Evolutionary conservation across 2,329 filamentous ascomycete genomes (phyloP).

Genomic region (Neofusicoccum kwambonambiense): DNA sequence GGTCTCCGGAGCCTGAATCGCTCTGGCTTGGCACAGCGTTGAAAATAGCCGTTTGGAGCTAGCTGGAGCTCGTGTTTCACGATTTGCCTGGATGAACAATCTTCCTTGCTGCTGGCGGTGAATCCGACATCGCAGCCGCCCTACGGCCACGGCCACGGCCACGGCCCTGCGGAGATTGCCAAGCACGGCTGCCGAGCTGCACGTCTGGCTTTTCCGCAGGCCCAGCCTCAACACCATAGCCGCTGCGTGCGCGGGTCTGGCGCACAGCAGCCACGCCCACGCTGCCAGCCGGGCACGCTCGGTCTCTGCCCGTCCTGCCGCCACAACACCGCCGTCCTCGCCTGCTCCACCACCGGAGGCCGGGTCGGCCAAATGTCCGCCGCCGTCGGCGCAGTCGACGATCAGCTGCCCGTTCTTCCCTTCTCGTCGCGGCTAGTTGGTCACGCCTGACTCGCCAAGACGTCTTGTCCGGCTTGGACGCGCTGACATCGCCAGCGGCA

Average conservation of each 20-base stretch:
- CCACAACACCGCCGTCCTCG: neutral
- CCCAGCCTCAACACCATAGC: neutral
- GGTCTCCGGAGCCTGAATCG: neutral
- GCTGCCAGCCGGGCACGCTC: neutral
- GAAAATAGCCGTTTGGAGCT: slow-evolving; percentile 1
- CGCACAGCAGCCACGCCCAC: neutral
- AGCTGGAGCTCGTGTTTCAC: neutral
- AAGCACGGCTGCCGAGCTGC: neutral
- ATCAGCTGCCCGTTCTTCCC: neutral
- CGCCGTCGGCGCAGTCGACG: neutral
- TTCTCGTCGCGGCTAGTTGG: neutral
- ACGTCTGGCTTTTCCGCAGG: neutral
- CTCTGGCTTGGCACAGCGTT: neutral
- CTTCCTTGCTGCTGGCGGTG: neutral
- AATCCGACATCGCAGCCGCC: slow-evolving; percentile 7
- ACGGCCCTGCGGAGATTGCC: neutral
- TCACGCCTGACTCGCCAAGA: slow-evolving; percentile 7
- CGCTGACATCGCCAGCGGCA: neutral
- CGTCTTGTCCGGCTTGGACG: neutral
- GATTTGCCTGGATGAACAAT: neutral
- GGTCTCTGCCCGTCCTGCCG: neutral
- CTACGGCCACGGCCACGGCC: neutral
- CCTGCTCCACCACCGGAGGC: neutral
- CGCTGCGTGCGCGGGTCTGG: neutral
- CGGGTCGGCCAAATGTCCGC: slow-evolving; percentile 7